A percentile compares a stretch with the other conserved stretches of the same genome.
These are phyloP conservation scores for Penicillium taxi DNA, from an alignment of 495 filamentous ascomycete genomes.

Conservation along the genomic window DNA sequence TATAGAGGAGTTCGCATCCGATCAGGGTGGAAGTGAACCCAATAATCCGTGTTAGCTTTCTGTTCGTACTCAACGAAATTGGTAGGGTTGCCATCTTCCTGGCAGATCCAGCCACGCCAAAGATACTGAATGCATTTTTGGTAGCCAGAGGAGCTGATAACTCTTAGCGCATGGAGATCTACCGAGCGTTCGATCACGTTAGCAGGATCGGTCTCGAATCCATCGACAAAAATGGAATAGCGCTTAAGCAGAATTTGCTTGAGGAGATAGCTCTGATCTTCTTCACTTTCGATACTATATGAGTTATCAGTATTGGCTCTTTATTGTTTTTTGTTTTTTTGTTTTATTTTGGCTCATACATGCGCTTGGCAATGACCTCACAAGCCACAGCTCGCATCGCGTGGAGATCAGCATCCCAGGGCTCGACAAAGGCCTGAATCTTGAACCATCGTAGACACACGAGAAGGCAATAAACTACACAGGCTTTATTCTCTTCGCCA, in stretches of 20 bases:
- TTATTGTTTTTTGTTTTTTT: too few relatives aligned
- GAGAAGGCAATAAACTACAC: slow-evolving; percentile 79
- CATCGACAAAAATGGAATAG: slow-evolving; percentile 71
- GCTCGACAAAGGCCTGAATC: slow-evolving; percentile 66
- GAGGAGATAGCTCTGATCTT: slow-evolving; percentile 67
- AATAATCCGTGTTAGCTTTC: slow-evolving; percentile 64
- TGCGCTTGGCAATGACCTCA: slow-evolving; percentile 87
- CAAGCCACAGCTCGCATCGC: slow-evolving; percentile 71
- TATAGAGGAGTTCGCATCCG: slow-evolving; percentile 87
- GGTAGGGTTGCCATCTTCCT: slow-evolving; percentile 80
- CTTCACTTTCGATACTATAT: slow-evolving; percentile 68
- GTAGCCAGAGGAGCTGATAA: slow-evolving; percentile 89
- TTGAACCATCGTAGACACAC: slow-evolving; percentile 90
- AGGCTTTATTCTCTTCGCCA: slow-evolving; percentile 62
- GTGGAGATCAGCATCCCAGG: slow-evolving; percentile 88
- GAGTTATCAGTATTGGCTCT: slow-evolving; percentile 10
- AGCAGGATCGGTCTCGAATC: slow-evolving; percentile 59
- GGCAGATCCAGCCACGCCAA: slow-evolving; percentile 93
- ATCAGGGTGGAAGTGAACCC: slow-evolving; percentile 81
- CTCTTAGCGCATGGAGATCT: slow-evolving; percentile 77
- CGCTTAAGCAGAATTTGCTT: slow-evolving; percentile 81
- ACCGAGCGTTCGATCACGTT: slow-evolving; percentile 91
- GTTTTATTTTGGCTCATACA: slow-evolving; percentile 49
- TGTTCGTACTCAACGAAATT: slow-evolving; percentile 77
- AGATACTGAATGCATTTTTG: slow-evolving; percentile 88